Evolutionary conservation across 2,329 filamentous ascomycete genomes (phyloP), one percentile per base, ranked within the genome.

Genomic region (Simplicillium sp.): DNA sequence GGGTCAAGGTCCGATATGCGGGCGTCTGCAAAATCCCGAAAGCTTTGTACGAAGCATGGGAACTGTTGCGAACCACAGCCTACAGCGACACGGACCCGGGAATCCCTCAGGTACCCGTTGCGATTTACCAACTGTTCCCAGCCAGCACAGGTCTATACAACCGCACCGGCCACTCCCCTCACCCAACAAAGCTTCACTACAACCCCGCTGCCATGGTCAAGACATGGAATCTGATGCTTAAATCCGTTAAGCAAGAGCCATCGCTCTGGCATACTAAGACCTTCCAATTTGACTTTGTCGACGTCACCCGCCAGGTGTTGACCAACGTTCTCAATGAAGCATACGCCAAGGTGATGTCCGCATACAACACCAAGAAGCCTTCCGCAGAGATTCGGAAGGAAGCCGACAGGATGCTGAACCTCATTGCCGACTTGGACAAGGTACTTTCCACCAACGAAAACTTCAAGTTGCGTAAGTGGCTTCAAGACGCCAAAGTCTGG

Each of bases 221-320:
- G 11, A 65, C 59, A 3, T 70, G 63, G 63, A 48, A 57, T 4
- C 44, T 53, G 14, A 51, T 69, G 40, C 59, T 61, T 44, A 31
- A 43, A 1, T 65, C 66, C n/a, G 53, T 60, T 0, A 40, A 43
- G 7, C 31, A 46, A 5, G 49, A 60, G 3, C 46, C 54, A 3
- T 41, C 1, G 37, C 35, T 71, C 1, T 69, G 63, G 60, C 38
- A 46, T 7, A 59, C 66, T 41, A 50, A 60, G 36, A 56, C 62
- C 1, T 71, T 63, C 48, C 53, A 54, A 11, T 62, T 68, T 46
- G 68, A 72, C 42, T 49, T 70, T 31, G 59, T 66, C 14, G 68
- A 71, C 46, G 52, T 70, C 11, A 67, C 66, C 4, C 59, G 68
- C 9, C 67, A 72, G 49, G 64, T 70, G 12, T 46, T 70, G 29